phyloP scores from a whole-genome alignment of 139 green algal species.

The Marvania coccoides region DNA sequence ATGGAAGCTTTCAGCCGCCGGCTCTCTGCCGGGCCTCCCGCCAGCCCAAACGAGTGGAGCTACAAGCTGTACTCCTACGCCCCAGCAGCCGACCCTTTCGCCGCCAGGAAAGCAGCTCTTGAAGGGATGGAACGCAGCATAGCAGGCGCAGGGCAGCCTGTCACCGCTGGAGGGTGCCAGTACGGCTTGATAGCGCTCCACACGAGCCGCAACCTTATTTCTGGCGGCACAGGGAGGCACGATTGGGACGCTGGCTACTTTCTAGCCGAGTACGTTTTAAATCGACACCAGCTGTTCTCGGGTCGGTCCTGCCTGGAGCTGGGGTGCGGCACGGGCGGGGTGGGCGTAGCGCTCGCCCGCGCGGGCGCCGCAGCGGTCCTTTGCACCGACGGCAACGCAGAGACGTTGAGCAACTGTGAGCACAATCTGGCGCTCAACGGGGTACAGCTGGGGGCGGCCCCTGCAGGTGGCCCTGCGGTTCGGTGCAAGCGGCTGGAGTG shows the following conservation, averaged over 20 bases:
- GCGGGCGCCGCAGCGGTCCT: conserved; percentile 19
- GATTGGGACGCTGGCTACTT: conserved; percentile 71
- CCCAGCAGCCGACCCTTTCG: background rate
- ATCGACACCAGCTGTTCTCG: conserved; percentile 33
- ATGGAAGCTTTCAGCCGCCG: conserved; percentile 9
- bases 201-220: conserved; percentile 48
- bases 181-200: conserved; percentile 35
- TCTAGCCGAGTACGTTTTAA: conserved; percentile 58
- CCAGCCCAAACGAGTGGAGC: background rate
- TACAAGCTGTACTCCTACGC: conserved; percentile 16
- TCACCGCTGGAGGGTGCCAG: background rate
- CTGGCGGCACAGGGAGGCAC: conserved; percentile 62
- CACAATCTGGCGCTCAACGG: conserved; percentile 60
- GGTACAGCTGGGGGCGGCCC: background rate
- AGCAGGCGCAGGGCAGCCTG: background rate
- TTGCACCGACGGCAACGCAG: conserved; percentile 56
- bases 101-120: background rate
- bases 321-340: conserved; percentile 55
- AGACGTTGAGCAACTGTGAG: conserved; percentile 52
- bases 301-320: conserved; percentile 61
- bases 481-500: conserved; percentile 7
- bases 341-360: conserved; percentile 30
- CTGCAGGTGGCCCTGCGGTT: background rate
- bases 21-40: background rate
- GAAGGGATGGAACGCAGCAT: background rate